A percentile compares a stretch with the other conserved stretches of the same genome.
Evolutionary conservation across 306 rosid species (phyloP).

Genomic region (Fragaria ananassa): DNA sequence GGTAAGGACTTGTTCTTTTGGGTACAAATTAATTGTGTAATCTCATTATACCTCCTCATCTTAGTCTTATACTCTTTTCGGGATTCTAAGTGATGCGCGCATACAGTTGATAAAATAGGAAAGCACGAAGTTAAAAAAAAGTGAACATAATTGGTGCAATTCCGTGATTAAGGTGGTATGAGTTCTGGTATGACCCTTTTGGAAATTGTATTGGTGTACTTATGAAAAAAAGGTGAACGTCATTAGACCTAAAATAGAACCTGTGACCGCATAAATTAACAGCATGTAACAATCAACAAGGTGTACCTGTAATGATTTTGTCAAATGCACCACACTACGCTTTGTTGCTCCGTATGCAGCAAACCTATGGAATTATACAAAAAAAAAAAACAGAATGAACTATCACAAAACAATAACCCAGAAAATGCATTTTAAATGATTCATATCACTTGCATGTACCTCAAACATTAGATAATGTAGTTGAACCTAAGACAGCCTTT

Average conservation of each 20-base stretch:
- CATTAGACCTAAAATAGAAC: background rate
- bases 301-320: conserved; percentile 87
- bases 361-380: conserved; percentile 50
- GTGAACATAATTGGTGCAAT: background rate
- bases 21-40: background rate
- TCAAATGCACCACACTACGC: conserved; percentile 94
- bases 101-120: background rate
- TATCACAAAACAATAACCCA: conserved; percentile 4
- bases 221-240: background rate
- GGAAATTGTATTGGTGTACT: background rate
- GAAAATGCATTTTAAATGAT: background rate
- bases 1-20: background rate
- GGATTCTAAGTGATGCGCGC: background rate
- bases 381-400: conserved; percentile 13
- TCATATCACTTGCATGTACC: background rate
- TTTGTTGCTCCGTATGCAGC: conserved; percentile 99
- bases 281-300: background rate
- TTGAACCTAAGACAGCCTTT: background rate
- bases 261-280: background rate
- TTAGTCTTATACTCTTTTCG: background rate
- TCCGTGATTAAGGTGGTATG: background rate
- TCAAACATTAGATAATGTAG: background rate
- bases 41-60: background rate
- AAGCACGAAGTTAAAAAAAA: background rate
- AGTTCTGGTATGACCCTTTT: background rate